Percentiles rank a stretch among this genome's conserved stretches.
phyloP scores from a whole-genome alignment of 805 yeast species.

The Pichia nakasei region DNA sequence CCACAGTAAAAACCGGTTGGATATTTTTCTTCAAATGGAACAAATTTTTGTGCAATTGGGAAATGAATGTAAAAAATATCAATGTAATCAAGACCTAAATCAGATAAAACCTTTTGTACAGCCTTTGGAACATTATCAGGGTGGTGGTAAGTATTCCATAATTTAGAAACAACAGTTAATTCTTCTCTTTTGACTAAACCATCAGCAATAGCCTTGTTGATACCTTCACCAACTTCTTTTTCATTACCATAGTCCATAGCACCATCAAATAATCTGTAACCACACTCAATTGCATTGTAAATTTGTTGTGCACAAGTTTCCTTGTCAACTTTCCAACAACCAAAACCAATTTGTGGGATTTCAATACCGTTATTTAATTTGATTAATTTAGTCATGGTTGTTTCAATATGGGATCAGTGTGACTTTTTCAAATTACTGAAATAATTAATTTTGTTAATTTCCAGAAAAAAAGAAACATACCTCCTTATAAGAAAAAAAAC shows the following conservation, averaged over 20 bases:
- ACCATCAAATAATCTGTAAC: conserved; percentile 70
- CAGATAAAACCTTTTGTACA: conserved; percentile 54
- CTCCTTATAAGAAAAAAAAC: no score
- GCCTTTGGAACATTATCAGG: conserved; percentile 65
- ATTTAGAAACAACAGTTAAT: conserved; percentile 68
- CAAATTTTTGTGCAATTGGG: conserved; percentile 80
- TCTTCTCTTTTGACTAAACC: conserved; percentile 71
- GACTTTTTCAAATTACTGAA: no score
- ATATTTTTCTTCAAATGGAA: conserved; percentile 68
- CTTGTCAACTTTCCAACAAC: conserved; percentile 49
- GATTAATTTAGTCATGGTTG: conserved; percentile 1
- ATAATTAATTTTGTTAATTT: no score
- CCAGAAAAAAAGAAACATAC: no score
- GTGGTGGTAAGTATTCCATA: conserved; percentile 81
- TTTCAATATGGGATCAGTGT: no score
- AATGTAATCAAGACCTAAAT: conserved; percentile 69
- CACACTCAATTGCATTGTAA: conserved; percentile 77
- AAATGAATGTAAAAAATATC: conserved; percentile 84
- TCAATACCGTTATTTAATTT: conserved; percentile 25
- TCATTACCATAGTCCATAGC: conserved; percentile 69
- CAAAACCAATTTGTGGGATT: conserved; percentile 49
- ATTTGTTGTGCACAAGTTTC: conserved; percentile 41
- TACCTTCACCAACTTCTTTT: conserved; percentile 59
- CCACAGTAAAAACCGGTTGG: conserved; percentile 73
- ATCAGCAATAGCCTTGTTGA: conserved; percentile 46